Conservation (phyloP, 306 rosid species). For the Acmispon strigosus region DNA sequence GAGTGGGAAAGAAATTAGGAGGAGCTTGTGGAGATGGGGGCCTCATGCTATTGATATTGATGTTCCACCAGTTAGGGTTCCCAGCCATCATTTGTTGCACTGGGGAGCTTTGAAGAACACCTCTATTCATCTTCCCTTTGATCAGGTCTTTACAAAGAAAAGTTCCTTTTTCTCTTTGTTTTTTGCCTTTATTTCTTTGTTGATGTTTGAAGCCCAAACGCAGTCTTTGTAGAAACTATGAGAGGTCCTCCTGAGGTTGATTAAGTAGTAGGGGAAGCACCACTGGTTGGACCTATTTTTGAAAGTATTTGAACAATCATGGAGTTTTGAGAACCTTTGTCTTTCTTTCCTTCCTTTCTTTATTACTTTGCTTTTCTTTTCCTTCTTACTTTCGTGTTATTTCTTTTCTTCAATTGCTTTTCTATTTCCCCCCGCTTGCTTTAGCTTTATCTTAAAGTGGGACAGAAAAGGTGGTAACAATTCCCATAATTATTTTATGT, state of each 20-base stretch:
- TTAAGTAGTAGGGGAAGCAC: constrained; percentile 54
- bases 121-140: constrained; percentile 54
- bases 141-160: background rate
- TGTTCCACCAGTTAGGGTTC: constrained; percentile 93
- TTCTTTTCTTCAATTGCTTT: constrained; percentile 40
- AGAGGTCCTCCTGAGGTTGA: constrained; percentile 44
- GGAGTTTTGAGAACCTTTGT: constrained; percentile 59
- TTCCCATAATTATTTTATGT: constrained; percentile 47
- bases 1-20: constrained; percentile 47
- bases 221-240: constrained; percentile 51
- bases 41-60: constrained; percentile 62
- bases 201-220: constrained; percentile 29
- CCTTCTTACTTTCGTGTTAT: constrained; percentile 30
- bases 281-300: constrained; percentile 32
- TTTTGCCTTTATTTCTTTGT: background rate
- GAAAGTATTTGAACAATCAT: constrained; percentile 71
- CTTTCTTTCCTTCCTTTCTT: constrained; percentile 32
- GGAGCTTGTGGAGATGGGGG: constrained; percentile 40
- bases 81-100: constrained; percentile 94
- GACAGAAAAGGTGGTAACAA: constrained; percentile 65
- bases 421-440: constrained; percentile 37
- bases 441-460: constrained; percentile 92
- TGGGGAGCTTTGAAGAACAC: constrained; percentile 69
- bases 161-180: background rate
- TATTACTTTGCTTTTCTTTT: constrained; percentile 35